Conservation (phyloP, 1,139 yeast species). For the Candida buenavistaensis region DNA sequence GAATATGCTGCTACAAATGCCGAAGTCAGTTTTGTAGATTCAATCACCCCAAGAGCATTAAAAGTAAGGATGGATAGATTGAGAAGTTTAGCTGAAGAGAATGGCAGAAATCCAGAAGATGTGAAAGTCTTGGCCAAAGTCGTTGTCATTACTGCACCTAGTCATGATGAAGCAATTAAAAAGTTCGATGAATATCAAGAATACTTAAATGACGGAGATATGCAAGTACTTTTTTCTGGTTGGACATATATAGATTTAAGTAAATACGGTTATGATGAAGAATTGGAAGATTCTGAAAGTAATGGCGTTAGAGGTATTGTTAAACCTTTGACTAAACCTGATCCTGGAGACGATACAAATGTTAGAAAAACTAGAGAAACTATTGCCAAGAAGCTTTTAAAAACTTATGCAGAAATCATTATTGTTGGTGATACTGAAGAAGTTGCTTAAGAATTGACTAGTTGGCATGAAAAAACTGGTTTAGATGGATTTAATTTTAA, state of each 20-base stretch:
- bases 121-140: slow-evolving; percentile 12
- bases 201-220: slow-evolving; percentile 26
- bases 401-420: slow-evolving; percentile 22
- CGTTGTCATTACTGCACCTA: slow-evolving; percentile 30
- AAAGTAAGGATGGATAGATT: no score
- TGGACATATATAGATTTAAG: slow-evolving; percentile 33
- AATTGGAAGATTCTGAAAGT: slow-evolving; percentile 22
- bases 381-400: slow-evolving; percentile 19
- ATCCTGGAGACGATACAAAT: slow-evolving; percentile 22
- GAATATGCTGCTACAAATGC: no score
- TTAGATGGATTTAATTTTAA: slow-evolving; percentile 26
- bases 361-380: slow-evolving; percentile 23
- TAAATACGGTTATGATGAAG: slow-evolving; percentile 27
- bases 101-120: no score
- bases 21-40: no score
- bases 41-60: no score
- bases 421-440: slow-evolving; percentile 21
- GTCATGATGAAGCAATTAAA: slow-evolving; percentile 33
- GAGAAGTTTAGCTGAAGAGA: no score
- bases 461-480: slow-evolving; percentile 26
- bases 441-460: slow-evolving; percentile 22
- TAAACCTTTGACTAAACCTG: slow-evolving; percentile 24
- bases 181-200: slow-evolving; percentile 26
- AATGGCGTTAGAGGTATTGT: slow-evolving; percentile 25
- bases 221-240: slow-evolving; percentile 22